phyloP scores from a whole-genome alignment of 371 early-diverging fungal species.

The Catenaria anguillulae region DNA sequence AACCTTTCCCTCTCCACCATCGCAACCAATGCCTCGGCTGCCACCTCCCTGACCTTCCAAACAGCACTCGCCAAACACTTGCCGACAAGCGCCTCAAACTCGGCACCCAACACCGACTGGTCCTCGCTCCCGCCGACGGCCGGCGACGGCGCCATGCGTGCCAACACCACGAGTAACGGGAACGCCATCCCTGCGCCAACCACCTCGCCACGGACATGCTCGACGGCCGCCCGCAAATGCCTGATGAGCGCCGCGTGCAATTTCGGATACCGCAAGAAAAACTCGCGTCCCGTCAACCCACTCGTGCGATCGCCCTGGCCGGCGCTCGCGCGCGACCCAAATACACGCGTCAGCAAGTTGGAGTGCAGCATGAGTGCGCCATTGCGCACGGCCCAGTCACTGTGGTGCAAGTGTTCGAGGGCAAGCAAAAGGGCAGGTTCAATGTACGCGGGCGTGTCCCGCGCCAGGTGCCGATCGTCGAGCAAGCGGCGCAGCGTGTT shows the following conservation, averaged over 20 bases:
- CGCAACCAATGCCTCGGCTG: slow-evolving; percentile 63
- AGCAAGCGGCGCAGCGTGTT: slow-evolving; percentile 71
- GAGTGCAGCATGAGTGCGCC: slow-evolving; percentile 87
- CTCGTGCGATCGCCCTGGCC: slow-evolving; percentile 56
- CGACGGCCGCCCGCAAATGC: slow-evolving; percentile 48
- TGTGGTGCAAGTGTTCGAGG: slow-evolving; percentile 38
- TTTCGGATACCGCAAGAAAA: slow-evolving; percentile 70
- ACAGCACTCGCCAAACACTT: slow-evolving; percentile 56
- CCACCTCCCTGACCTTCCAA: slow-evolving; percentile 71
- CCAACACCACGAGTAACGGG: slow-evolving; percentile 55
- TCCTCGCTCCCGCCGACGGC: slow-evolving; percentile 9
- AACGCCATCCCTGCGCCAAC: not conserved
- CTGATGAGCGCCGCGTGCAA: slow-evolving; percentile 59
- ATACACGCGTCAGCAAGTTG: slow-evolving; percentile 58
- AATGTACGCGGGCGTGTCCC: slow-evolving; percentile 52
- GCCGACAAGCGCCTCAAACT: slow-evolving; percentile 56
- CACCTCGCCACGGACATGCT: no score
- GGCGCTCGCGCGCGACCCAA: slow-evolving; percentile 53
- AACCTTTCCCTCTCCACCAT: slow-evolving; percentile 29
- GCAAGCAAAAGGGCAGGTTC: slow-evolving; percentile 58
- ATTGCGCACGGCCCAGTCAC: slow-evolving; percentile 78
- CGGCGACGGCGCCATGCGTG: slow-evolving; percentile 55
- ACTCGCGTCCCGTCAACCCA: slow-evolving; percentile 71
- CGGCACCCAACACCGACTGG: slow-evolving; percentile 9
- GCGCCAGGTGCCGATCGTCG: slow-evolving; percentile 59